Evolutionary conservation across 257 asterid species (phyloP).

Genomic region (Datura wrightii): DNA sequence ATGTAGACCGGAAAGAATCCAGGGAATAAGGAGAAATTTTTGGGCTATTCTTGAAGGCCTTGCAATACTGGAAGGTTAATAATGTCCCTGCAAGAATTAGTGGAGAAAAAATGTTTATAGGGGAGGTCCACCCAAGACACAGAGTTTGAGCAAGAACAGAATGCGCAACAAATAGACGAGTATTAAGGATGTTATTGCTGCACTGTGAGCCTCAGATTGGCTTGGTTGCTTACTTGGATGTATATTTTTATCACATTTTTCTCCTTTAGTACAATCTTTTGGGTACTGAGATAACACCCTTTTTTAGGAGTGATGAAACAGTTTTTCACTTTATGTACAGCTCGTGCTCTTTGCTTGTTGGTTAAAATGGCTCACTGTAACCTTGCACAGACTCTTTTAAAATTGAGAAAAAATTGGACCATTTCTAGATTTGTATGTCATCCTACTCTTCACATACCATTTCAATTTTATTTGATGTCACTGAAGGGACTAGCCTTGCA

Average conservation of each 20-base stretch:
- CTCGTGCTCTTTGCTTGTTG: background rate
- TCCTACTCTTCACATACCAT: background rate
- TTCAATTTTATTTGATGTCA: background rate
- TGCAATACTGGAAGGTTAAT: no score
- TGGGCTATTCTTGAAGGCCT: no score
- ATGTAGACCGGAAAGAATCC: background rate
- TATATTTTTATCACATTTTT: background rate
- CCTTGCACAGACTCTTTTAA: background rate
- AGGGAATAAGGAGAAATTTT: background rate
- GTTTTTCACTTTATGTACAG: slow-evolving; percentile 16
- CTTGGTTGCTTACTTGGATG: background rate
- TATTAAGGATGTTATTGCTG: slow-evolving; percentile 3
- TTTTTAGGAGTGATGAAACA: background rate
- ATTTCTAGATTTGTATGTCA: background rate
- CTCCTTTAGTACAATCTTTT: slow-evolving; percentile 15
- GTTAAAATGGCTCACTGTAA: slow-evolving; percentile 10
- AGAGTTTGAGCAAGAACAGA: background rate
- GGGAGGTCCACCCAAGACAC: background rate
- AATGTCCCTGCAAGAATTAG: background rate
- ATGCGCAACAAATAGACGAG: background rate
- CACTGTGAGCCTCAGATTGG: background rate
- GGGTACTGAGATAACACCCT: background rate
- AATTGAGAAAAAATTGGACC: background rate
- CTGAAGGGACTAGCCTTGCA: background rate
- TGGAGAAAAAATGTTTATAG: slow-evolving; percentile 2